Conservation (phyloP, 2,329 filamentous ascomycete genomes). For the Blumeria hordei region DNA sequence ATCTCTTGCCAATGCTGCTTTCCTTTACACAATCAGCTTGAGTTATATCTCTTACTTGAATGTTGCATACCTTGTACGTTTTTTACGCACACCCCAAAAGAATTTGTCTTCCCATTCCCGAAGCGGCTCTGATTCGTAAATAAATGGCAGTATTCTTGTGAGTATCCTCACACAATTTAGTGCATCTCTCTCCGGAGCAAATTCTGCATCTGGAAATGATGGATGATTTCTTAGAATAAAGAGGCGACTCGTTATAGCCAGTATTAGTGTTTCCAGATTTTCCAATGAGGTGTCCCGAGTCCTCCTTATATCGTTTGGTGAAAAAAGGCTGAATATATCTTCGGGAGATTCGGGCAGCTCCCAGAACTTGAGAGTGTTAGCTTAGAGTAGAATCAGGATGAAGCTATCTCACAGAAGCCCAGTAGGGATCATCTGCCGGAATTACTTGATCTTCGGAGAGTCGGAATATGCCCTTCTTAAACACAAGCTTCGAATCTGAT, state of each 20-base stretch:
- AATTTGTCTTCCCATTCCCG: constrained; percentile 75
- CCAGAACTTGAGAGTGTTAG: constrained; percentile 49
- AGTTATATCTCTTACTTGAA: neutral
- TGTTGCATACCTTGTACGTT: constrained; percentile 26
- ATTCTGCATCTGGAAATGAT: constrained; percentile 67
- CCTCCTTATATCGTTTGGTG: constrained; percentile 65
- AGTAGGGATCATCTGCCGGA: constrained; percentile 70
- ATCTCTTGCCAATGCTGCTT: constrained; percentile 41
- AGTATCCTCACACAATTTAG: constrained; percentile 86
- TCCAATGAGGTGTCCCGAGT: constrained; percentile 64
- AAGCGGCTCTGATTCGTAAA: constrained; percentile 74
- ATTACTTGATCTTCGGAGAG: constrained; percentile 83
- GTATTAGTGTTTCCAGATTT: constrained; percentile 73
- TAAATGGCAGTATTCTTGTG: constrained; percentile 67
- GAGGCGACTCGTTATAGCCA: constrained; percentile 62
- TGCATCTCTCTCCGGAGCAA: constrained; percentile 65
- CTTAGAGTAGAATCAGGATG: neutral
- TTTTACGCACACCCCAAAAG: constrained; percentile 64
- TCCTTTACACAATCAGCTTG: constrained; percentile 18
- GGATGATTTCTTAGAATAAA: constrained; percentile 68
- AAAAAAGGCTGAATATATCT: constrained; percentile 92
- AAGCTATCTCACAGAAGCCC: constrained; percentile 49
- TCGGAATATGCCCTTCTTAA: constrained; percentile 95
- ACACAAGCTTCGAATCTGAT: constrained; percentile 94
- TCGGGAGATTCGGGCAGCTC: constrained; percentile 86